Conservation (phyloP, 1,139 yeast genomes). For the Suhomyces panamericanus region DNA sequence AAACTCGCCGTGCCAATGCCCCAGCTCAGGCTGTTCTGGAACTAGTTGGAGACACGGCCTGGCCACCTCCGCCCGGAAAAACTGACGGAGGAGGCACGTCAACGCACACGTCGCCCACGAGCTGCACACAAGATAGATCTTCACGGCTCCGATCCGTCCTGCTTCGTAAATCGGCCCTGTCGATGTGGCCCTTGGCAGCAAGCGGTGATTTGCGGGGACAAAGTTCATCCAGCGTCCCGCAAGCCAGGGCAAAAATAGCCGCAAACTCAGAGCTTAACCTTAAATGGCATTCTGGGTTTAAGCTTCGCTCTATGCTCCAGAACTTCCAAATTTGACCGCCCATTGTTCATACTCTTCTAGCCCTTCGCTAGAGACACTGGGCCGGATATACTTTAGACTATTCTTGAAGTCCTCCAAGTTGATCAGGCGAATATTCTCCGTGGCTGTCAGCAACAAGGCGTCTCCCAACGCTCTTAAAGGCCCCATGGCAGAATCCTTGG, state of each 20-base stretch:
- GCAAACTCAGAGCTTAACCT: conserved; percentile 1
- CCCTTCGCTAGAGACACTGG: conserved; percentile 89
- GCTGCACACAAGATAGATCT: background rate
- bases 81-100: background rate
- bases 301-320: conserved; percentile 60
- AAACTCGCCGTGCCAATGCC: no score
- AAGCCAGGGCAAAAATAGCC: background rate
- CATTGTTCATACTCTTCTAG: conserved; percentile 77
- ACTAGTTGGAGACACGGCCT: background rate
- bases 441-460: conserved; percentile 76
- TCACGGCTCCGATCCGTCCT: conserved; percentile 2
- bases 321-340: conserved; percentile 88
- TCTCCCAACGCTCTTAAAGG: conserved; percentile 92
- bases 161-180: background rate
- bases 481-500: conserved; percentile 99
- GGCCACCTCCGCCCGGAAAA: conserved; percentile 1
- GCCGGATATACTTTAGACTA: conserved; percentile 81
- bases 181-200: no score
- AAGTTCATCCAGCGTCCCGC: background rate
- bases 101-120: background rate
- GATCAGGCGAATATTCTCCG: conserved; percentile 83
- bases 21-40: background rate
- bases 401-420: conserved; percentile 70
- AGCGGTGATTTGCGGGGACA: background rate
- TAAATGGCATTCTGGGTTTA: background rate